phyloP scores from a whole-genome alignment of 192 early-diverging fungal species.

The Haplosporangium gracile region DNA sequence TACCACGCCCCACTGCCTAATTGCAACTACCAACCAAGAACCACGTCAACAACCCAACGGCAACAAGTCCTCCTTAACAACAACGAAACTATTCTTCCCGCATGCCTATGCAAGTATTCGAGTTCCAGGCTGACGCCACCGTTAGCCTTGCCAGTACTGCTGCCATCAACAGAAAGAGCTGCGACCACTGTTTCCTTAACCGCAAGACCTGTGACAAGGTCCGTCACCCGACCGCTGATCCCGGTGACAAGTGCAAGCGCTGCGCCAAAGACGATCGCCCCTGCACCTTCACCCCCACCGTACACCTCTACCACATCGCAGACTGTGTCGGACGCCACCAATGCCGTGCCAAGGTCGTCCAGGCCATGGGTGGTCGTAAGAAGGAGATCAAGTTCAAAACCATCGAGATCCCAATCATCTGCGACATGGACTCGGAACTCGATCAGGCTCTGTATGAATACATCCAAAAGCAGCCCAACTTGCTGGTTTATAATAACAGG shows the following conservation, averaged over 20 bases:
- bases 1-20: not conserved
- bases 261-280: conserved; percentile 51
- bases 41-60: not conserved
- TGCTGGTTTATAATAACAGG: conserved; percentile 51
- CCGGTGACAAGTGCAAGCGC: conserved; percentile 50
- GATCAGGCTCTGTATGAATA: conserved; percentile 46
- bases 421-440: conserved; percentile 50
- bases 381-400: conserved; percentile 55
- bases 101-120: conserved; percentile 55
- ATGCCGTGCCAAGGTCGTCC: conserved; percentile 55
- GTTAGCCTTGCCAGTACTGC: conserved; percentile 49
- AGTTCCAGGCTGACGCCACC: conserved; percentile 52
- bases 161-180: conserved; percentile 53
- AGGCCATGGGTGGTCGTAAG: conserved; percentile 55
- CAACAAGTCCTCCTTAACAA: not conserved
- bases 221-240: conserved; percentile 25
- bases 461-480: conserved; percentile 51
- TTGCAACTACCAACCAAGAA: not conserved
- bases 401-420: conserved; percentile 54
- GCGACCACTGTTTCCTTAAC: conserved; percentile 55
- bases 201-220: conserved; percentile 56
- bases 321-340: conserved; percentile 56
- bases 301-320: conserved; percentile 54
- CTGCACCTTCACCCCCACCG: conserved; percentile 51
- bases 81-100: not conserved